Conservation (phyloP, 495 filamentous ascomycete species). For the Neurospora sp. region DNA sequence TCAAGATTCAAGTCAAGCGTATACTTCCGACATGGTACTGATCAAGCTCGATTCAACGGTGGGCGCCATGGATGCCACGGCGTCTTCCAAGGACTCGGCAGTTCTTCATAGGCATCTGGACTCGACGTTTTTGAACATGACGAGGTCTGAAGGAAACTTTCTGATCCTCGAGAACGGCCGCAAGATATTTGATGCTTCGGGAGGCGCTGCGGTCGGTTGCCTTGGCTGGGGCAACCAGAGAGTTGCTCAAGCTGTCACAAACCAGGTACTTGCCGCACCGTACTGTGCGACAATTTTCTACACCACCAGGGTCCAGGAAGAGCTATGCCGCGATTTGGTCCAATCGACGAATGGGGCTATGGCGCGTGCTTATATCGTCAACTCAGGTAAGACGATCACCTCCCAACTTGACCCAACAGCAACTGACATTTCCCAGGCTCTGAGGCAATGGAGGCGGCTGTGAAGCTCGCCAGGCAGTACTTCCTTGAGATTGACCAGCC, state of each 20-base stretch:
- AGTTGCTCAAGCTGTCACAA: constrained; percentile 33
- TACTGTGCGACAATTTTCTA: constrained; percentile 40
- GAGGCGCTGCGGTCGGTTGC: constrained; percentile 45
- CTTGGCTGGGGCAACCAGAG: constrained; percentile 39
- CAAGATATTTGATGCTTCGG: constrained; percentile 52
- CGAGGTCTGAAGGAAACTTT: constrained; percentile 26
- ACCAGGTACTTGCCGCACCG: constrained; percentile 28
- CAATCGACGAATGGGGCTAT: constrained; percentile 36
- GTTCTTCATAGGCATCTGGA: constrained; percentile 27
- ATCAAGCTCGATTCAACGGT: constrained; percentile 5
- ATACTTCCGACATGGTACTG: constrained; percentile 13
- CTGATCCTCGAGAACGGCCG: constrained; percentile 47
- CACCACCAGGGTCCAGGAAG: constrained; percentile 28
- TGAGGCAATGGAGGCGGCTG: constrained; percentile 29
- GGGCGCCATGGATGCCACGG: neutral
- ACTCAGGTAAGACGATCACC: constrained; percentile 46
- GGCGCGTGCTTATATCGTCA: constrained; percentile 38
- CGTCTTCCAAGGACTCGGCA: constrained; percentile 15
- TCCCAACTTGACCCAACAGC: constrained; percentile 8
- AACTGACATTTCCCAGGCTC: constrained; percentile 28
- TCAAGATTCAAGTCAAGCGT: neutral
- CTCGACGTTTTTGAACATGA: constrained; percentile 14
- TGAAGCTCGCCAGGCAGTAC: constrained; percentile 63
- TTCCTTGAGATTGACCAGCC: constrained; percentile 42
- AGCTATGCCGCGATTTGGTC: constrained; percentile 33